Conservation (phyloP, 176 grass and related monocot species). For the Carex littledalei region DNA sequence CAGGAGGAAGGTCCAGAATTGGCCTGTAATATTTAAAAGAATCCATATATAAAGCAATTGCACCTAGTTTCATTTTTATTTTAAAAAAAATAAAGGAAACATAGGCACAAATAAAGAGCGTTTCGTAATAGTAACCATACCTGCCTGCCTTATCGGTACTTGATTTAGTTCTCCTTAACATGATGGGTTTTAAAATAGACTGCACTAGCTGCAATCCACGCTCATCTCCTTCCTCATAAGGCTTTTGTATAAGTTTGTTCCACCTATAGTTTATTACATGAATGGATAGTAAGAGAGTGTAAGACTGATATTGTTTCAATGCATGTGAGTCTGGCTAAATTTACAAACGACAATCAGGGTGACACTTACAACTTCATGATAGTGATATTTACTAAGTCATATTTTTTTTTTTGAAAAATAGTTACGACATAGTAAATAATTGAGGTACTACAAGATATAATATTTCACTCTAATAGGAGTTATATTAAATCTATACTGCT, state of each 20-base stretch:
- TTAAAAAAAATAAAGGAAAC: conserved; percentile 5
- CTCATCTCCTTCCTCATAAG: conserved; percentile 95
- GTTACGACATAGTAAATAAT: neutral
- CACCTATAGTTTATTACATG: conserved; percentile 46
- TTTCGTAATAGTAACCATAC: conserved; percentile 12
- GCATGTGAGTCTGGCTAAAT: neutral
- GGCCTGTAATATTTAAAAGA: conserved; percentile 50
- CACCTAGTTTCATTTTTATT: neutral
- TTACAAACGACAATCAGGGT: neutral
- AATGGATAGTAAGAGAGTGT: conserved; percentile 3
- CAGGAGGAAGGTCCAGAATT: conserved; percentile 83
- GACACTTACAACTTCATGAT: neutral
- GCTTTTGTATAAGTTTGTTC: conserved; percentile 95
- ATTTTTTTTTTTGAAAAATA: too few species aligned
- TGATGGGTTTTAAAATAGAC: conserved; percentile 88
- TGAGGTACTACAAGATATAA: neutral
- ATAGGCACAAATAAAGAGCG: neutral
- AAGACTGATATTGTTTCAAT: neutral
- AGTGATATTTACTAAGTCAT: neutral
- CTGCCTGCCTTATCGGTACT: conserved; percentile 91
- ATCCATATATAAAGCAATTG: conserved; percentile 8
- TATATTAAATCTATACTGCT: neutral
- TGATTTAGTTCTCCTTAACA: conserved; percentile 89
- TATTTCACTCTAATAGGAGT: neutral
- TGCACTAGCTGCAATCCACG: conserved; percentile 83